These are phyloP conservation scores for Jaapia argillacea DNA, from an alignment of 768 basidiomycete species.

Conservation along the genomic window DNA sequence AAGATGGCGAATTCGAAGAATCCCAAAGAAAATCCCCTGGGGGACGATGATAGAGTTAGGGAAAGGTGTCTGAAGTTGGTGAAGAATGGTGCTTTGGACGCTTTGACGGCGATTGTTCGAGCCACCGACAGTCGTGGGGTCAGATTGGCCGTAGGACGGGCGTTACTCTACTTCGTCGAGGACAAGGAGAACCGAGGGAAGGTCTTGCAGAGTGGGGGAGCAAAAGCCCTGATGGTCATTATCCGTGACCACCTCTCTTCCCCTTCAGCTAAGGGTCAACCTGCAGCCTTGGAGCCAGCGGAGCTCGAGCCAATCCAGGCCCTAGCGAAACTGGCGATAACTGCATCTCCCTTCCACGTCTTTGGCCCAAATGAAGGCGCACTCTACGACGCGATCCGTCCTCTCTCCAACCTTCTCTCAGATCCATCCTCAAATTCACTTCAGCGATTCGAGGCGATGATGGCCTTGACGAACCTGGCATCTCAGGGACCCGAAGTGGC, in stretches of 20 bases:
- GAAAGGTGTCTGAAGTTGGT: conserved; percentile 48
- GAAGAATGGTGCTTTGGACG: conserved; percentile 51
- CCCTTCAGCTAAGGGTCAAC: conserved; percentile 11
- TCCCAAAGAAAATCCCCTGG: conserved; percentile 29
- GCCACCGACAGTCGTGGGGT: conserved; percentile 56
- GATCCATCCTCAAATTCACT: conserved; percentile 61
- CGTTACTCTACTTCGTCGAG: conserved; percentile 64
- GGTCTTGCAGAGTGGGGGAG: conserved; percentile 71
- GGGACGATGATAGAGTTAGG: conserved; percentile 60
- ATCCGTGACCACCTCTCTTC: conserved; percentile 40
- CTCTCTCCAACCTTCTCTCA: conserved; percentile 64
- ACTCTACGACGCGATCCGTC: conserved; percentile 75
- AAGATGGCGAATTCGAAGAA: conserved; percentile 51
- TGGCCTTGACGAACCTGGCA: conserved; percentile 94
- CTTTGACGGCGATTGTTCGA: conserved; percentile 47
- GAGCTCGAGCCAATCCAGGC: conserved; percentile 73
- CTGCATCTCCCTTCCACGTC: conserved; percentile 80
- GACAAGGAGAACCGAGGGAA: conserved; percentile 69
- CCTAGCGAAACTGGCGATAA: conserved; percentile 87
- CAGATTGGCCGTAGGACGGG: conserved; percentile 44
- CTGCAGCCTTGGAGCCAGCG: conserved; percentile 26
- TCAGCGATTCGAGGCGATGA: conserved; percentile 86
- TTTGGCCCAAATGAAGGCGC: conserved; percentile 79
- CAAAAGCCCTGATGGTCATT: conserved; percentile 49
- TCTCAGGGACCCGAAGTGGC: conserved; percentile 63